A percentile compares a stretch with the other conserved stretches of the same genome.
Conservation (phyloP, 768 basidiomycete species). For the Boletus pseudo-olivaceus region DNA sequence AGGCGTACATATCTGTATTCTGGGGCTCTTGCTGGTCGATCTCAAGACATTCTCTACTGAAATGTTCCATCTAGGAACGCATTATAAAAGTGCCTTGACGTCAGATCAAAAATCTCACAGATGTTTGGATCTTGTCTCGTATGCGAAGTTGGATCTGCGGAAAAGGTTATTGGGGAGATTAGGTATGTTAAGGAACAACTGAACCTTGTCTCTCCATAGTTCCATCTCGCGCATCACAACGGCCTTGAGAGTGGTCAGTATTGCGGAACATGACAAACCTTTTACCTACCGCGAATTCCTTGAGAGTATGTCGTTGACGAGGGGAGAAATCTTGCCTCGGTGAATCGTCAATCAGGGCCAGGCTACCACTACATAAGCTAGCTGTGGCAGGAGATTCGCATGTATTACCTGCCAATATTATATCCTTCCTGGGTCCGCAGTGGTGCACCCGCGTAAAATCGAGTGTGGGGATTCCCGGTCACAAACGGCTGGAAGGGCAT, state of each 20-base stretch:
- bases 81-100: not conserved
- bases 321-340: conserved; percentile 85
- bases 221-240: conserved; percentile 96
- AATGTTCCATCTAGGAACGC: conserved; percentile 78
- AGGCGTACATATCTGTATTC: conserved; percentile 22
- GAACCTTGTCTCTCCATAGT: conserved; percentile 88
- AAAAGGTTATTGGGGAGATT: not conserved
- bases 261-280: not conserved
- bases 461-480: conserved; percentile 57
- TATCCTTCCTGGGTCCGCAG: conserved; percentile 84
- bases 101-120: conserved; percentile 43
- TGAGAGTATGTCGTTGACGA: conserved; percentile 84
- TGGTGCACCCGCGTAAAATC: conserved; percentile 93
- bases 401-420: conserved; percentile 77
- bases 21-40: conserved; percentile 55
- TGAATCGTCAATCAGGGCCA: conserved; percentile 81
- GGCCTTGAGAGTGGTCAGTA: conserved; percentile 38
- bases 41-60: conserved; percentile 91
- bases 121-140: conserved; percentile 87
- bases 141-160: conserved; percentile 81
- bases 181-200: not conserved
- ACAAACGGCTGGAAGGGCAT: conserved; percentile 59
- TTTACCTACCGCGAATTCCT: conserved; percentile 77
- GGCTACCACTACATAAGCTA: conserved; percentile 35
- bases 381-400: not conserved